Conservation (phyloP, 306 rosid species). For the Cucurbita argyrosperma region DNA sequence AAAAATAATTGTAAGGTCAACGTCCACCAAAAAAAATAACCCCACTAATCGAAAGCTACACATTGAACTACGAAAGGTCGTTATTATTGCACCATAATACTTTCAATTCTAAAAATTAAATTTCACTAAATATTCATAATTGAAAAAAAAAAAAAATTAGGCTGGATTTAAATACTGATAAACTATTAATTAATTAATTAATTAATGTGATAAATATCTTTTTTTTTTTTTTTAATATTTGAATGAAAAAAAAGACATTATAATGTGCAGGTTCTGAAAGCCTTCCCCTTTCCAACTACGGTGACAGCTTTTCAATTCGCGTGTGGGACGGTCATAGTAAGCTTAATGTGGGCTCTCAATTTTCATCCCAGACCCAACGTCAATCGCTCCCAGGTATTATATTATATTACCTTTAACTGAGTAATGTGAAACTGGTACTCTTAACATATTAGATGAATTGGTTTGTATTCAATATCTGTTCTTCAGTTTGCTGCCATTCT, state of each 20-base stretch:
- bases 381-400: constrained; percentile 47
- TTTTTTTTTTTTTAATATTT: too few species aligned
- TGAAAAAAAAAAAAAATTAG: too few species aligned
- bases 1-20: not conserved
- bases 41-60: too few species aligned
- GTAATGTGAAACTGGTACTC: too few species aligned
- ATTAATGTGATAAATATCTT: too few species aligned
- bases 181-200: too few species aligned
- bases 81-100: too few species aligned
- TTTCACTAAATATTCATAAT: too few species aligned
- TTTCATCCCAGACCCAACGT: constrained; percentile 60
- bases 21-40: not conserved
- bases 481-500: constrained; percentile 57
- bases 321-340: constrained; percentile 45
- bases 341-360: constrained; percentile 64
- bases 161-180: too few species aligned
- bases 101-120: too few species aligned
- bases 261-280: constrained; percentile 49
- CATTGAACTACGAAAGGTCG: too few species aligned
- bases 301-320: constrained; percentile 54
- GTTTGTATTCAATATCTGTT: not conserved
- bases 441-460: not conserved
- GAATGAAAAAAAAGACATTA: not conserved
- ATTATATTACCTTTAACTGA: not conserved
- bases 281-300: constrained; percentile 50